Conservation (phyloP, 306 rosid genomes). For the Neltuma alba region DNA sequence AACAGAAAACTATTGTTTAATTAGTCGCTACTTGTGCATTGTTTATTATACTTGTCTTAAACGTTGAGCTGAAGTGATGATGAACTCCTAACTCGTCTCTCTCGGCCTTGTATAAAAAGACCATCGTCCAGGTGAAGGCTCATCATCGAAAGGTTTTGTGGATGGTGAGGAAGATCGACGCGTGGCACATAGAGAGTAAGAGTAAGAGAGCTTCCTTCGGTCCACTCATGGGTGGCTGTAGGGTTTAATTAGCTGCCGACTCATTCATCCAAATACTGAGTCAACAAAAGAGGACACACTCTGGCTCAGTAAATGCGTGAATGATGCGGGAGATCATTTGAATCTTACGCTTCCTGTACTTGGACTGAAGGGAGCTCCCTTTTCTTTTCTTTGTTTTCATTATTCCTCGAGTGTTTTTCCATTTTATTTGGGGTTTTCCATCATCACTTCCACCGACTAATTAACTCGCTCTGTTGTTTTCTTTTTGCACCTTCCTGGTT, state of each 20-base stretch:
- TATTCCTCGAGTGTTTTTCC: no score
- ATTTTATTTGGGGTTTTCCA: no score
- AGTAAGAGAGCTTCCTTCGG: slow-evolving; percentile 92
- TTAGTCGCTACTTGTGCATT: background rate
- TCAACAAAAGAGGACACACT: slow-evolving; percentile 37
- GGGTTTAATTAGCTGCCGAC: slow-evolving; percentile 92
- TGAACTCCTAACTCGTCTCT: background rate
- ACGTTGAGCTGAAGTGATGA: background rate
- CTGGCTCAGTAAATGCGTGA: slow-evolving; percentile 76
- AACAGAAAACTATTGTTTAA: background rate
- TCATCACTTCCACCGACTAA: no score
- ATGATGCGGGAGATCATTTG: slow-evolving; percentile 94
- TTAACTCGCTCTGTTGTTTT: no score
- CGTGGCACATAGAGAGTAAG: background rate
- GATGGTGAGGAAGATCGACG: no score
- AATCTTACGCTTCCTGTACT: slow-evolving; percentile 74
- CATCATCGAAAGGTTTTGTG: slow-evolving; percentile 20
- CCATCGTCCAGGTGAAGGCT: slow-evolving; percentile 24
- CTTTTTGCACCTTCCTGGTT: background rate
- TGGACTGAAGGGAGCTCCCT: slow-evolving; percentile 99
- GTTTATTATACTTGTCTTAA: slow-evolving; percentile 21
- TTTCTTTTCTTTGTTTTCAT: background rate
- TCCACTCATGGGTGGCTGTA: slow-evolving; percentile 69
- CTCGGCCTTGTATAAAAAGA: slow-evolving; percentile 47
- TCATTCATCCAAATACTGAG: slow-evolving; percentile 96